These are phyloP conservation scores for Tetracentron sinense DNA, from an alignment of 164 flowering plant genomes.

Conservation along the genomic window DNA sequence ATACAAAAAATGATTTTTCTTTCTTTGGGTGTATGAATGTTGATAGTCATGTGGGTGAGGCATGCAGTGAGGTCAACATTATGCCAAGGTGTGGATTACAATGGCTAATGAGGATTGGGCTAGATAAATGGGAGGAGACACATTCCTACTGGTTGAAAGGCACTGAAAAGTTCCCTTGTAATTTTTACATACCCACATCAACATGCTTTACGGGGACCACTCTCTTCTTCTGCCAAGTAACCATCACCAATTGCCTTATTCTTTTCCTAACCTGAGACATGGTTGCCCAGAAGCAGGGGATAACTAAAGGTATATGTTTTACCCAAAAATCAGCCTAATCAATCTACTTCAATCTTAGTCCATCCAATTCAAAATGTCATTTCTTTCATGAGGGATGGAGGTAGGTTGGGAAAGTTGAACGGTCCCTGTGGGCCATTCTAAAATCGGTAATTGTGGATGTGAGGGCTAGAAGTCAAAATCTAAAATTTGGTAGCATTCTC, in stretches of 20 bases:
- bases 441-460: conserved; percentile 13
- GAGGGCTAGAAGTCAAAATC: conserved; percentile 11
- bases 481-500: conserved; percentile 12
- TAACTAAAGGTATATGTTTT: too few relatives aligned
- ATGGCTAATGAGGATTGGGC: conserved; percentile 4
- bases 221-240: conserved; percentile 12
- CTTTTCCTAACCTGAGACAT: background rate
- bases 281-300: conserved; percentile 2
- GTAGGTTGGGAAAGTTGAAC: too few relatives aligned
- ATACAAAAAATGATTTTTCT: too few relatives aligned
- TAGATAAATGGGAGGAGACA: conserved; percentile 15
- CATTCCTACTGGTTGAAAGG: background rate
- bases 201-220: too few relatives aligned
- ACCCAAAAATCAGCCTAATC: too few relatives aligned
- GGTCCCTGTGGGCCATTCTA: too few relatives aligned
- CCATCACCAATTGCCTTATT: conserved; percentile 9
- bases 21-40: conserved; percentile 9
- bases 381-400: too few relatives aligned
- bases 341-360: too few relatives aligned
- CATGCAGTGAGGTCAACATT: conserved; percentile 20
- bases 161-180: conserved; percentile 5
- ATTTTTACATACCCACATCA: too few relatives aligned
- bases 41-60: conserved; percentile 20
- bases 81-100: conserved; percentile 5
- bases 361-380: too few relatives aligned